A percentile compares a stretch with the other conserved stretches of the same genome.
phyloP scores from a whole-genome alignment of 768 basidiomycete genomes.

The Russula vinacea region DNA sequence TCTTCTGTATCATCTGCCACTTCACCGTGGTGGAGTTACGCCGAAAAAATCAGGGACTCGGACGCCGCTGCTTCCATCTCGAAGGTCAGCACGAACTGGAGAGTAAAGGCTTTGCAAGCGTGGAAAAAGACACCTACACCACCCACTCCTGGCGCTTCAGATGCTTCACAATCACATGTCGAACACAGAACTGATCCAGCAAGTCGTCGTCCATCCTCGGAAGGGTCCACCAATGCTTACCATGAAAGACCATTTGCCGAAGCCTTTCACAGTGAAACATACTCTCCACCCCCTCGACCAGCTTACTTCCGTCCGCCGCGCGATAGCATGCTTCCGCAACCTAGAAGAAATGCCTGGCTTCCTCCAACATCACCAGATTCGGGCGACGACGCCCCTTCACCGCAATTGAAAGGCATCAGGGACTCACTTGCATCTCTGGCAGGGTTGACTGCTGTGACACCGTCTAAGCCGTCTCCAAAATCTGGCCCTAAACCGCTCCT shows the following conservation, averaged over 20 bases:
- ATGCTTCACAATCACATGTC: conserved; percentile 16
- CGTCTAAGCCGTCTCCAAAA: conserved; percentile 43
- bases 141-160: conserved; percentile 25
- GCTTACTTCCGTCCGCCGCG: conserved; percentile 54
- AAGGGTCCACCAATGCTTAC: conserved; percentile 24
- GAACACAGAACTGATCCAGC: conserved; percentile 6
- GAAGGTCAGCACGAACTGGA: conserved; percentile 75
- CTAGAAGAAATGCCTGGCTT: conserved; percentile 27
- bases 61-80: conserved; percentile 66
- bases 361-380: conserved; percentile 16
- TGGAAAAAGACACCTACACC: conserved; percentile 33
- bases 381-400: conserved; percentile 38
- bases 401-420: conserved; percentile 41
- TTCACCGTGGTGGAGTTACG: conserved; percentile 58
- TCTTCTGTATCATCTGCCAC: conserved; percentile 22
- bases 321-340: conserved; percentile 50
- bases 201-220: not conserved
- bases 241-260: conserved; percentile 45
- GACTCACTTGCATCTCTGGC: conserved; percentile 46
- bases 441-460: conserved; percentile 33
- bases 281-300: conserved; percentile 58
- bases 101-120: conserved; percentile 54
- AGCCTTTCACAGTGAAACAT: conserved; percentile 38
- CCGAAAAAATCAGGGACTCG: conserved; percentile 70
- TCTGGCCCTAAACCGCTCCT: conserved; percentile 64